These are phyloP conservation scores for Fonsecaea pedrosoi DNA, from an alignment of 2,329 filamentous ascomycete genomes.

Conservation along the genomic window DNA sequence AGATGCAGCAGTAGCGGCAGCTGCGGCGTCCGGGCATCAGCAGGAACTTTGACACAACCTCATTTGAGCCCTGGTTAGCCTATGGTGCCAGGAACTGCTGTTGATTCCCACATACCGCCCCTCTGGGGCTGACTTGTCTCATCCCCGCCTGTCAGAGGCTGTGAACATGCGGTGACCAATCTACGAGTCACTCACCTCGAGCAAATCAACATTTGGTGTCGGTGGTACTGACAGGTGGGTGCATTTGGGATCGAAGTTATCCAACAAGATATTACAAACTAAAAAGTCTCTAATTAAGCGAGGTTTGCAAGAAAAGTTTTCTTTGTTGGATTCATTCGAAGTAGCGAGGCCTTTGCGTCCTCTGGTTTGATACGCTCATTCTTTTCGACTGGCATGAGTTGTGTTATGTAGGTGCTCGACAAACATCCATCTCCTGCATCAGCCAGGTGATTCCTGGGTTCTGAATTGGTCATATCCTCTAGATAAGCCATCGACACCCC, in stretches of 20 bases:
- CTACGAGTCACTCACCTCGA: constrained; percentile 10
- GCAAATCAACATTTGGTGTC: not conserved
- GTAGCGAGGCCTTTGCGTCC: constrained; percentile 29
- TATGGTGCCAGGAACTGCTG: constrained; percentile 4
- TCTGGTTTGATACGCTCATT: constrained; percentile 20
- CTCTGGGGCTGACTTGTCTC: constrained; percentile 22
- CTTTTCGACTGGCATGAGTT: constrained; percentile 13
- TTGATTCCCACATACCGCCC: constrained; percentile 33
- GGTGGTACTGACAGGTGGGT: not conserved
- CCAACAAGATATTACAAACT: not conserved
- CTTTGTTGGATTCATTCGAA: constrained; percentile 23
- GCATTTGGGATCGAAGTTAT: not conserved
- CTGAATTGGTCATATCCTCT: constrained; percentile 2
- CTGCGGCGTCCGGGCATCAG: constrained; percentile 16
- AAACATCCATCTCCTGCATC: constrained; percentile 7
- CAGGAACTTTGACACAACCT: constrained; percentile 15
- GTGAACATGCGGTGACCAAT: constrained; percentile 35
- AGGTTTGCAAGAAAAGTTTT: constrained; percentile 22
- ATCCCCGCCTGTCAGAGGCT: constrained; percentile 32
- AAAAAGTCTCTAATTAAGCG: constrained; percentile 7
- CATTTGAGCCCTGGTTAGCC: constrained; percentile 7
- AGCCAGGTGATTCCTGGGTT: constrained; percentile 1
- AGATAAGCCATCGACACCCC: constrained; percentile 21
- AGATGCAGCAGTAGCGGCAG: not conserved
- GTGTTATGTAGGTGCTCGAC: constrained; percentile 16